Conservation (phyloP, 1,139 yeast species). For the Diutina ranongensis region DNA sequence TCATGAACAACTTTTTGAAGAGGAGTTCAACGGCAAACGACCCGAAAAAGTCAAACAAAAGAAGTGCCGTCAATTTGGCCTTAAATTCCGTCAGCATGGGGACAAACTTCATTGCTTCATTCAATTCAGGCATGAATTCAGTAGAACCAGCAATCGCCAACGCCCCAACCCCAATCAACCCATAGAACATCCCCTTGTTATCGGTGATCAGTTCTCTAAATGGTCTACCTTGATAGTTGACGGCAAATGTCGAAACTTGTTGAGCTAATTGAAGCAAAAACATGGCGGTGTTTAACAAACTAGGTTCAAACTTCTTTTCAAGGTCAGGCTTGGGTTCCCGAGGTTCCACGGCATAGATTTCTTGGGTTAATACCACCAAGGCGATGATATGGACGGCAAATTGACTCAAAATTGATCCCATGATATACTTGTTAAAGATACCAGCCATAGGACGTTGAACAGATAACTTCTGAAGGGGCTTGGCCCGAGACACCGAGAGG, state of each 20-base stretch:
- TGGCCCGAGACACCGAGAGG: conserved; percentile 90
- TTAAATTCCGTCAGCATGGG: conserved; percentile 75
- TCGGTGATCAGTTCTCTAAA: conserved; percentile 85
- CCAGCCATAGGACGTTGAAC: conserved; percentile 97
- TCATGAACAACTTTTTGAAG: conserved; percentile 80
- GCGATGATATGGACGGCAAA: conserved; percentile 86
- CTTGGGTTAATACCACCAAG: conserved; percentile 69
- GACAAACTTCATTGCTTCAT: conserved; percentile 84
- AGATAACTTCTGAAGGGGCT: conserved; percentile 78
- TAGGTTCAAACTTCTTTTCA: conserved; percentile 81
- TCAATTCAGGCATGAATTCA: conserved; percentile 89
- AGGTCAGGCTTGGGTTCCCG: conserved; percentile 81
- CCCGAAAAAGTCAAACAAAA: conserved; percentile 64
- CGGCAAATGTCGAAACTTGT: conserved; percentile 96
- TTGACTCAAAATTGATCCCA: conserved; percentile 96
- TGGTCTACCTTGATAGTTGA: conserved; percentile 95
- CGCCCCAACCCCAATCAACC: conserved; percentile 81
- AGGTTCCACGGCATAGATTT: conserved; percentile 82
- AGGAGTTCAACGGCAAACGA: conserved; percentile 73
- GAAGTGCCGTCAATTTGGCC: conserved; percentile 58
- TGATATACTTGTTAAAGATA: conserved; percentile 84
- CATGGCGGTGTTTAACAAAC: conserved; percentile 90
- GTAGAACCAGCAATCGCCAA: conserved; percentile 88
- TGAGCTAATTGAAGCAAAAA: conserved; percentile 89
- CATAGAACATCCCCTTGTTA: conserved; percentile 96